These are phyloP conservation scores for Viola odorata DNA, from an alignment of 345 rosid species.

Conservation along the genomic window DNA sequence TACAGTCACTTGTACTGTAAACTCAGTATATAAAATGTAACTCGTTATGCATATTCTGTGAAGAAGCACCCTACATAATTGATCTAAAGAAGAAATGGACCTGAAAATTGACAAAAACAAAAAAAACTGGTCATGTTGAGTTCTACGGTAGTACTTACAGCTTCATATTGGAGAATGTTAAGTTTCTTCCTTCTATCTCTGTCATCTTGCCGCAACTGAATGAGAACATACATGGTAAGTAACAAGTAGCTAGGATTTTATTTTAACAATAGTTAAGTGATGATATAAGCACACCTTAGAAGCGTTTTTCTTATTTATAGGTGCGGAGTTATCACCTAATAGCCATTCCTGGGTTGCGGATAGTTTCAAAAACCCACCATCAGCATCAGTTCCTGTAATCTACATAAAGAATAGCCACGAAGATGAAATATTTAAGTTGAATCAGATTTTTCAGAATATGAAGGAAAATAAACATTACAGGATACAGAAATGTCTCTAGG, in stretches of 20 bases:
- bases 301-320: conserved; percentile 58
- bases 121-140: conserved; percentile 13
- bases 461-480: not conserved
- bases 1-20: too few species aligned
- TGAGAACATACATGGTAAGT: conserved; percentile 16
- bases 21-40: too few species aligned
- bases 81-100: conserved; percentile 35
- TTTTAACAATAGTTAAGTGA: not conserved
- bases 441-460: not conserved
- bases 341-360: conserved; percentile 70
- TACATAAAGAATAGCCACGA: too few species aligned
- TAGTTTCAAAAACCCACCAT: conserved; percentile 72
- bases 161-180: conserved; percentile 82
- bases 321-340: conserved; percentile 57
- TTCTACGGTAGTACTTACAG: conserved; percentile 50
- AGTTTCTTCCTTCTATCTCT: conserved; percentile 79
- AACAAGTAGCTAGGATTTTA: not conserved
- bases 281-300: conserved; percentile 47
- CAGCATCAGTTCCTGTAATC: conserved; percentile 31
- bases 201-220: conserved; percentile 67
- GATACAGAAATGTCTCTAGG: too few species aligned
- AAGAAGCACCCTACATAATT: conserved; percentile 16
- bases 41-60: too few species aligned
- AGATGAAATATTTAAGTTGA: too few species aligned
- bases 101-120: not conserved